Conservation (phyloP, 441 rosid genomes). For the Hura crepitans region DNA sequence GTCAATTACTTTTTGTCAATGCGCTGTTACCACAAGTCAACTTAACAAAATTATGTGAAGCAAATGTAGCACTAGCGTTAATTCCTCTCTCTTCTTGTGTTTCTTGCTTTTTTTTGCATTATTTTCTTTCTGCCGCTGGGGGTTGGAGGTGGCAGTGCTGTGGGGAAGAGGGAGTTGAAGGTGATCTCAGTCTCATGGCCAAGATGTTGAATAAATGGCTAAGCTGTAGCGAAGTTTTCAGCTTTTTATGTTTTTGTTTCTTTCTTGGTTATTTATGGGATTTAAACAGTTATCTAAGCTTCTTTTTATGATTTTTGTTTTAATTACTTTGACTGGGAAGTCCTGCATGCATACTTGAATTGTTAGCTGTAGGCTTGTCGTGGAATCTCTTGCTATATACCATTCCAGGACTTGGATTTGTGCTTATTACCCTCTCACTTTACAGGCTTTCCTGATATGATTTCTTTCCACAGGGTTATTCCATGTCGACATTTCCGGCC, state of each 20-base stretch:
- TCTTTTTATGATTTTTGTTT: not conserved
- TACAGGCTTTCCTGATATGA: conserved; percentile 4
- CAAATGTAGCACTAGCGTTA: not conserved
- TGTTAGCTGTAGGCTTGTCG: too few species aligned
- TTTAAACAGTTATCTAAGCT: not conserved
- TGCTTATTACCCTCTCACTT: conserved; percentile 1
- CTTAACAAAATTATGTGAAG: not conserved
- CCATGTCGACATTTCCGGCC: conserved; percentile 62
- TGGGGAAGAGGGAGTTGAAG: not conserved
- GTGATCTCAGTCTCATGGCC: too few species aligned
- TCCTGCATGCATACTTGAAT: not conserved
- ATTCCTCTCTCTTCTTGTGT: not conserved
- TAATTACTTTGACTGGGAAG: not conserved
- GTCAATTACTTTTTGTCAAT: conserved; percentile 4
- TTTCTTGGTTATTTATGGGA: not conserved
- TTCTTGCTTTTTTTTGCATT: not conserved
- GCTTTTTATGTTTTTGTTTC: not conserved
- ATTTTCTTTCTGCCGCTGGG: not conserved
- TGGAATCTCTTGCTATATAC: conserved; percentile 5
- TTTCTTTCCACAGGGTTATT: conserved; percentile 57
- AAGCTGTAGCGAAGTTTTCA: not conserved
- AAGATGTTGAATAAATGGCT: too few species aligned
- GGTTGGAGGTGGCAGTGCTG: not conserved
- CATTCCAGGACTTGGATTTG: not conserved
- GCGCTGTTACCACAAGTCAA: conserved; percentile 11